Evolutionary conservation across 345 rosid species (phyloP).

Genomic region (Kernera saxatilis): DNA sequence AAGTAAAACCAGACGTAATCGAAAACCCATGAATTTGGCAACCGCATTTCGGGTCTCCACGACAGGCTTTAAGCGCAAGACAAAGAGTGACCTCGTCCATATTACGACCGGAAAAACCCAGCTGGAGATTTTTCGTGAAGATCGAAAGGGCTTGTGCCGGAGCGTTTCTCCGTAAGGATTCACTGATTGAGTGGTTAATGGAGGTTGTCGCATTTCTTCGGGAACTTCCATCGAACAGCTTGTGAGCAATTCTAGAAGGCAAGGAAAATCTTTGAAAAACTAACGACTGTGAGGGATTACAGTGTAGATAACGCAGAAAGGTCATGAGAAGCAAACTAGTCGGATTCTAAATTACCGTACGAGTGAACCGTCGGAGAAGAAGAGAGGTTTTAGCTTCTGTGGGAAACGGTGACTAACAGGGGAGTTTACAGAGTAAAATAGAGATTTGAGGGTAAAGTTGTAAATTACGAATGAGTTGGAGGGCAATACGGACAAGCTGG

Average conservation of each 20-base stretch:
- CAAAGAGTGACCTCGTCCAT: conserved; percentile 55
- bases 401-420: background rate
- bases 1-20: conserved; percentile 51
- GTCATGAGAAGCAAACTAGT: conserved; percentile 24
- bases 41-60: conserved; percentile 44
- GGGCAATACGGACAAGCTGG: conserved; percentile 27
- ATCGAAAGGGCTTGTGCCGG: conserved; percentile 36
- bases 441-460: conserved; percentile 17
- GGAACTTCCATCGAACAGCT: conserved; percentile 34
- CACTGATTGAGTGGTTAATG: conserved; percentile 39
- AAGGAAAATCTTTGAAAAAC: background rate
- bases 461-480: background rate
- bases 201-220: conserved; percentile 20
- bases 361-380: background rate
- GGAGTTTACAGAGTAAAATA: background rate
- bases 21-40: conserved; percentile 73
- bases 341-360: background rate
- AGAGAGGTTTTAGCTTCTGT: background rate
- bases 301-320: conserved; percentile 15
- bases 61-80: conserved; percentile 62
- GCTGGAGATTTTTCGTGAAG: conserved; percentile 40
- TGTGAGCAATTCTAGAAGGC: conserved; percentile 19
- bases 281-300: conserved; percentile 10
- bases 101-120: conserved; percentile 15
- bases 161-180: conserved; percentile 30